Base-by-base conservation (phyloP, 1,139 yeast genomes). In the Magnusiomyces starmeri region DNA sequence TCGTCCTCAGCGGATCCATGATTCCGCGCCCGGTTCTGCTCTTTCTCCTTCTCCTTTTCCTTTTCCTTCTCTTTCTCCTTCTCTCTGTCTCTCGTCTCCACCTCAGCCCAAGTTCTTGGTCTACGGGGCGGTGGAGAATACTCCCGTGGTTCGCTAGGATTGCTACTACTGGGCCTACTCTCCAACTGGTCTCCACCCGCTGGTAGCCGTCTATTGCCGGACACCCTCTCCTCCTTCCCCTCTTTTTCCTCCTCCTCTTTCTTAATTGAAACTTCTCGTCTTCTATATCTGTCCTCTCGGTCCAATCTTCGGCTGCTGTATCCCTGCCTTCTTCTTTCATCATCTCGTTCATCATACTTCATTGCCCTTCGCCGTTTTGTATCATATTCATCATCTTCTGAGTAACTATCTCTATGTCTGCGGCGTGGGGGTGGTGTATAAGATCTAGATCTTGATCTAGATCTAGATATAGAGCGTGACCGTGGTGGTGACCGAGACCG, bases 371-470 rank as follows among this genome's bases (percentile, higher is more conserved):
- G 6, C 37, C 37, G n/a, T 18, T n/a, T 32, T n/a, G 18, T 27
- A 27, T 27, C 12, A 27, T 27, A 9, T 9, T 27, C 32, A 27
- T 27, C 32, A 27, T 27, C 37, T 4, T 32, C 37, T 7, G 12
- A n/a, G n/a, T 10, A 4, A 10, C n/a, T 18, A 14, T 18, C n/a
- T 32, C n/a, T 32, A 12, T 10, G 18, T 4, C n/a, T 10, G n/a
- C 37, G 37, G 12, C 37, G 37, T 7, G 37, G 26, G 25, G 32
- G 32, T 10, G 26, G 42, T 21, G 35, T 14, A 10, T 54, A 51
- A 22, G 61, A 55, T 46, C 52, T 29, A 16, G 64, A 56, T 2
- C 54, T 44, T 2, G 64, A 58, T 45, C 67, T 55, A 0, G 69
- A 64, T 22, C 58, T 21, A 8, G 55, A 53, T 25, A 26, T 18